phyloP scores from a whole-genome alignment of 2,329 filamentous ascomycete genomes.

The Calonectria multiphialidica region DNA sequence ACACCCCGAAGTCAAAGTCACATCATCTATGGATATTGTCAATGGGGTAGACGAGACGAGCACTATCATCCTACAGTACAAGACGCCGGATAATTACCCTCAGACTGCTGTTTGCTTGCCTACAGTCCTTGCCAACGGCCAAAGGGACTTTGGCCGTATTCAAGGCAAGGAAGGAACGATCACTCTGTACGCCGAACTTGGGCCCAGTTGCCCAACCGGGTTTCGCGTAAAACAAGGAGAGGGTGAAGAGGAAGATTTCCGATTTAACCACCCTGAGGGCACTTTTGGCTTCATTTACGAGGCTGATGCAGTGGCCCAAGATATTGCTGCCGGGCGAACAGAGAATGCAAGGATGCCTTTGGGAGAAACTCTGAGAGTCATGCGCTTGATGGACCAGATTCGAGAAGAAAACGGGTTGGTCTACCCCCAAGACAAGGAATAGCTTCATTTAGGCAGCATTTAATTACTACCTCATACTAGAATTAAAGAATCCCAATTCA shows the following conservation, averaged over 20 bases:
- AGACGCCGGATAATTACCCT: slow-evolving; percentile 40
- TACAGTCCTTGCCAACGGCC: slow-evolving; percentile 43
- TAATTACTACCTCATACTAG: background rate
- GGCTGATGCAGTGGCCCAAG: slow-evolving; percentile 54
- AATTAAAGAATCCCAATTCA: background rate
- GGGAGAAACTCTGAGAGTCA: slow-evolving; percentile 57
- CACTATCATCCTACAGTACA: slow-evolving; percentile 53
- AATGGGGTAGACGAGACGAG: slow-evolving; percentile 51
- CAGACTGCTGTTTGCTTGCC: slow-evolving; percentile 54
- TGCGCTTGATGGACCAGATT: slow-evolving; percentile 62
- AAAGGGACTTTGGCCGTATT: slow-evolving; percentile 48
- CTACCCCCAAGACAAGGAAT: slow-evolving; percentile 12
- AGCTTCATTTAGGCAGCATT: background rate
- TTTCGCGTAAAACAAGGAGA: slow-evolving; percentile 51
- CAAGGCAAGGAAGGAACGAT: slow-evolving; percentile 53
- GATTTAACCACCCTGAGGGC: slow-evolving; percentile 49
- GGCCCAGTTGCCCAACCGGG: slow-evolving; percentile 45
- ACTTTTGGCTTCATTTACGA: slow-evolving; percentile 57
- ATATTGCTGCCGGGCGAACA: slow-evolving; percentile 51
- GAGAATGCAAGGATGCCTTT: slow-evolving; percentile 58
- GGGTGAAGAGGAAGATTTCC: slow-evolving; percentile 44
- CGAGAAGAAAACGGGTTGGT: slow-evolving; percentile 33
- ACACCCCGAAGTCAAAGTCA: slow-evolving; percentile 48
- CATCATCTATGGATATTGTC: slow-evolving; percentile 48
- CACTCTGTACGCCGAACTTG: slow-evolving; percentile 47